A percentile compares a stretch with the other conserved stretches of the same genome.
Conservation (phyloP, 139 green algal species). For the Bryopsis sp. region DNA sequence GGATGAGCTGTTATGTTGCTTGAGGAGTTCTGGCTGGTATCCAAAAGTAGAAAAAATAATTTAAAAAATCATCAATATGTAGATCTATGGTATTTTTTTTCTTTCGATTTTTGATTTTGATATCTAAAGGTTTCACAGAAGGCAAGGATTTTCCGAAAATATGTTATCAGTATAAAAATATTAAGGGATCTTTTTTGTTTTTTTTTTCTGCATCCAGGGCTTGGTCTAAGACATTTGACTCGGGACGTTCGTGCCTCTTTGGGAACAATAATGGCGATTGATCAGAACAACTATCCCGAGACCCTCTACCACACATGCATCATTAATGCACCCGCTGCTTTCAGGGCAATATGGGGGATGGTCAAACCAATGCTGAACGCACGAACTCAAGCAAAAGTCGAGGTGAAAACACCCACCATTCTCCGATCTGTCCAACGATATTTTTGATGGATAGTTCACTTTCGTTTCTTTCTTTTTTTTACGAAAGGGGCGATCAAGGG, state of each 20-base stretch:
- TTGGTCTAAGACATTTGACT: conserved; percentile 57
- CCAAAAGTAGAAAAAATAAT: too few species aligned
- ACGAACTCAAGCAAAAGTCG: conserved; percentile 71
- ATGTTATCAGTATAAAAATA: too few species aligned
- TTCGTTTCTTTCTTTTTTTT: too few species aligned
- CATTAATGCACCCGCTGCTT: conserved; percentile 72
- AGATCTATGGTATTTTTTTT: too few species aligned
- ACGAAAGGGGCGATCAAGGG: background rate
- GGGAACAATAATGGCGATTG: conserved; percentile 38
- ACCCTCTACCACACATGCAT: conserved; percentile 72
- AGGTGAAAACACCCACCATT: conserved; percentile 50
- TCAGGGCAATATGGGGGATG: conserved; percentile 58
- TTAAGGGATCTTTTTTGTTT: background rate
- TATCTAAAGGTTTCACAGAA: too few species aligned
- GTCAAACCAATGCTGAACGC: conserved; percentile 67
- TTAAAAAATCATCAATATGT: too few species aligned
- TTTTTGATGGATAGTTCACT: too few species aligned
- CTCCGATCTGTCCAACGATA: too few species aligned
- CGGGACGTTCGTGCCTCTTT: conserved; percentile 50
- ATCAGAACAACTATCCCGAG: conserved; percentile 81
- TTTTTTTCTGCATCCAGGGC: conserved; percentile 29
- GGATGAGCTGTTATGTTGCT: too few species aligned
- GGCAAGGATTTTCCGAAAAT: too few species aligned
- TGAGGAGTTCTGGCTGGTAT: too few species aligned
- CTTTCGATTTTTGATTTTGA: too few species aligned